Evolutionary conservation across 1,284 basidiomycete genomes (phyloP).

Genomic region (Apiotrichum mycotoxinovorans): DNA sequence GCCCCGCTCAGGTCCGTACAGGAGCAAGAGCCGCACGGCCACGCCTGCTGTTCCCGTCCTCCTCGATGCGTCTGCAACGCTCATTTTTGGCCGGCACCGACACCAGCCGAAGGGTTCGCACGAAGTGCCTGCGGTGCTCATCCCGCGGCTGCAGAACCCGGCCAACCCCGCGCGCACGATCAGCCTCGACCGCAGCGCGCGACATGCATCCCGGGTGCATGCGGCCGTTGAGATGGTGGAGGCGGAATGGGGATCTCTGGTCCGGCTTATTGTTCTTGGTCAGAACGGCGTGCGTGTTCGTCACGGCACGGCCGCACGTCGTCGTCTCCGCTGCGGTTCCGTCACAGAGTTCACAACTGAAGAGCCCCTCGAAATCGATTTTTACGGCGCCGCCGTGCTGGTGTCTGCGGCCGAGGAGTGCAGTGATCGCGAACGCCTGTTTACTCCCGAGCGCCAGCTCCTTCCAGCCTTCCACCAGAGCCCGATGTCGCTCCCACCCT

Average conservation of each 20-base stretch:
- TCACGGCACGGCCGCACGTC: neutral
- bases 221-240: constrained; percentile 35
- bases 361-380: constrained; percentile 32
- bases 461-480: neutral
- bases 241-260: neutral
- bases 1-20: constrained; percentile 13
- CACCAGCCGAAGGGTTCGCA: neutral
- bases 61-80: constrained; percentile 22
- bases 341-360: constrained; percentile 9
- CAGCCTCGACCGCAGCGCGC: constrained; percentile 38
- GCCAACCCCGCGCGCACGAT: constrained; percentile 24
- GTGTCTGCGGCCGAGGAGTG: constrained; percentile 11
- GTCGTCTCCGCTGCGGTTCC: constrained; percentile 13
- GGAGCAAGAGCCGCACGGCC: neutral
- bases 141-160: constrained; percentile 6
- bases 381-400: constrained; percentile 38
- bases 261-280: constrained; percentile 43
- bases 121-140: constrained; percentile 1
- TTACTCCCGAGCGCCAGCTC: constrained; percentile 6
- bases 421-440: constrained; percentile 9
- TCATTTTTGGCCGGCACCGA: constrained; percentile 42
- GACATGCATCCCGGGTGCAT: constrained; percentile 44
- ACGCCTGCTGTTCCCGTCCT: constrained; percentile 11
- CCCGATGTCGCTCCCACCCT: constrained; percentile 19
- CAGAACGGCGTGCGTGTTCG: constrained; percentile 46